Base-by-base conservation (phyloP, 75 land plant genomes). In the Larix kaempferi region DNA sequence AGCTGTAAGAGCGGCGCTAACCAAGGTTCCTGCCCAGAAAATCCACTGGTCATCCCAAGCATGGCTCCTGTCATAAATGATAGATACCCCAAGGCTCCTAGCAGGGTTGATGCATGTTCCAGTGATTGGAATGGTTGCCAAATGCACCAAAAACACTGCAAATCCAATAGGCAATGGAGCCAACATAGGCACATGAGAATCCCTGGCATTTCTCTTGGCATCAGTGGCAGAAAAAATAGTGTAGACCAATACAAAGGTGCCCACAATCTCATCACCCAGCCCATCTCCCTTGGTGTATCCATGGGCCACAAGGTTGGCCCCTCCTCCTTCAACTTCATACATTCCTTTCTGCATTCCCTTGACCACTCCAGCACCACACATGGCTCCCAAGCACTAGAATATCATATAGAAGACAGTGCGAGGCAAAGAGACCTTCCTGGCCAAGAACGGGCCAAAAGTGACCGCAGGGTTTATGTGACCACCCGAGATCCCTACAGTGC, bases 21-120 rank as follows among this genome's bases (percentile, higher is more conserved):
- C 71, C 80, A 91, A 74, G 6, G 94, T 92, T 44, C 94, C 93
- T 0, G 89, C 92, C 94, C 94, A 92, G 83, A 92, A 92, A 39
- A 90, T 84, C 92, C 92, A 92, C 92, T 87, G 82, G 44, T 54
- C 85, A 73, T 78, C 77, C 86, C 86, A 84, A 5, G 80, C 62
- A 54, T 82, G 73, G 11, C 54, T 37, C 55, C 56, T 77, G 76
- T 84, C 77, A 73, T 74, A 84, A 60, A 84, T 77, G 76, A 84
- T 55, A 22, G 85, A 85, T 1, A 80, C 86, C 7, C 86, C 85
- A 0, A 84, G 41, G 54, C 80, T 82, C n/a, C 85, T 71, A 2
- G 85, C 85, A 6, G 85, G 86, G 81, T 78, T 85, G 52, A 83
- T 85, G 22, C 86, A 65, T 0, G 86, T 83, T 26, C 81, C 86